Evolutionary conservation across 2,329 filamentous ascomycete species (phyloP), one percentile per base, ranked within the genome.

Genomic region (Ramichloridium luteum): DNA sequence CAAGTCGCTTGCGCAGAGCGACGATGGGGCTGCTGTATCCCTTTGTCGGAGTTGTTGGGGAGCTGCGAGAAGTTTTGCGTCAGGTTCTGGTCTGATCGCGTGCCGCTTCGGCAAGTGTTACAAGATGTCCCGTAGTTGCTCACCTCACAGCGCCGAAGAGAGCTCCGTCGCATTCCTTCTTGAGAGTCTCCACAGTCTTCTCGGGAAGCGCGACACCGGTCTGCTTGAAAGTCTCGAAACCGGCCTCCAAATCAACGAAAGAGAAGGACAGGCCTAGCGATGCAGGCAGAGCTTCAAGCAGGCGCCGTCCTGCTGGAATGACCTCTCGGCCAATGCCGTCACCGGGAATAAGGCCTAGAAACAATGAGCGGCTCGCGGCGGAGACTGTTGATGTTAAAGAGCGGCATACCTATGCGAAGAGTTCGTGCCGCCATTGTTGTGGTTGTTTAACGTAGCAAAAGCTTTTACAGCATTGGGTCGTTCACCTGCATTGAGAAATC

Each of bases 301-400:
- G 68, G 43, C 81, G 79, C 50, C 84, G 82, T 31, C 88, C 90
- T 33, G 90, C 73, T 45, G 90, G 90, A 60, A 98, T 96, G 58
- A 98, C 90, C 65, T 98, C 90, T 57, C 83, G 83, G 62, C 90
- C 90, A 63, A 98, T 98, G 61, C 90, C 90, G 64, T 98, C 90
- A 55, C 90, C 90, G 50, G 90, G 82, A 57, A 98, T 96, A 51
- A 96, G 81, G 58, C 86, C 86, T 93, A 45, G 13, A 25, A 30
- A 34, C 37, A 35, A 36, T 41, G 30, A 29, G 33, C 11, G 31
- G 10, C 25, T 13, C 4, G 12, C 27, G 15, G 14, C 16, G 9
- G 22, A 22, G 5, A 18, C 13, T 22, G 25, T 14, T 26, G 18
- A 12, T 23, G 23, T 23, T 14, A 55, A 62, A 30, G n/a, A n/a